These are phyloP conservation scores for Rhizopus delemar DNA, from an alignment of 371 early-diverging fungal species.

Conservation along the genomic window DNA sequence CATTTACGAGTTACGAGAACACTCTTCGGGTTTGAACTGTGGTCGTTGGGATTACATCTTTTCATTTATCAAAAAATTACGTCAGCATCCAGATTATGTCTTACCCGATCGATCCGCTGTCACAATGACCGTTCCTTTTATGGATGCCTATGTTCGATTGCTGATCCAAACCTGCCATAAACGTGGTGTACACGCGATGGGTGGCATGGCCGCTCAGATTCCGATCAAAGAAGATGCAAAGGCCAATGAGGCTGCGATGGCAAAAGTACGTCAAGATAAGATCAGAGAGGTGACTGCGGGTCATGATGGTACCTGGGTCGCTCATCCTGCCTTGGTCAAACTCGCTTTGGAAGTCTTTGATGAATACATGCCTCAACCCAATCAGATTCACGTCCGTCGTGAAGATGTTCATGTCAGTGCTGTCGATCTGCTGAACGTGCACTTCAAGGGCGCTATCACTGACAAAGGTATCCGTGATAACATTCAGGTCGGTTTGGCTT, in stretches of 20 bases:
- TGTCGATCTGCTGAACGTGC: slow-evolving; percentile 81
- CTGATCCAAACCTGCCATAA: slow-evolving; percentile 96
- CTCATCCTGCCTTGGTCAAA: slow-evolving; percentile 92
- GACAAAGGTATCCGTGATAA: slow-evolving; percentile 90
- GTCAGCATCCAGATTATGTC: slow-evolving; percentile 79
- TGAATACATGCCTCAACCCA: slow-evolving; percentile 93
- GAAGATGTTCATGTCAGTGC: slow-evolving; percentile 88
- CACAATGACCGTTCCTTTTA: slow-evolving; percentile 95
- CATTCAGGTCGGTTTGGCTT: slow-evolving; percentile 86
- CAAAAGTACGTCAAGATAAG: slow-evolving; percentile 92
- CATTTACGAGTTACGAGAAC: slow-evolving; percentile 94
- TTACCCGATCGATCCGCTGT: slow-evolving; percentile 90
- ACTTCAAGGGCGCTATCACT: slow-evolving; percentile 80
- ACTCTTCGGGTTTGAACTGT: slow-evolving; percentile 96
- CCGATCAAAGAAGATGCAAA: slow-evolving; percentile 89
- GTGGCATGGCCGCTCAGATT: slow-evolving; percentile 98
- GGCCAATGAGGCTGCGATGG: slow-evolving; percentile 89
- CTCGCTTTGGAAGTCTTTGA: slow-evolving; percentile 88
- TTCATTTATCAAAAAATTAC: slow-evolving; percentile 93
- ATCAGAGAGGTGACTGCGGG: slow-evolving; percentile 92
- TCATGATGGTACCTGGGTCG: slow-evolving; percentile 97
- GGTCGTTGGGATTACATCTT: slow-evolving; percentile 99
- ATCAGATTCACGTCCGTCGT: slow-evolving; percentile 89
- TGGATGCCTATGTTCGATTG: slow-evolving; percentile 89
- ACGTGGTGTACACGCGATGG: slow-evolving; percentile 98